Evolutionary conservation across 441 rosid species (phyloP).

Genomic region (Melastoma candidum): DNA sequence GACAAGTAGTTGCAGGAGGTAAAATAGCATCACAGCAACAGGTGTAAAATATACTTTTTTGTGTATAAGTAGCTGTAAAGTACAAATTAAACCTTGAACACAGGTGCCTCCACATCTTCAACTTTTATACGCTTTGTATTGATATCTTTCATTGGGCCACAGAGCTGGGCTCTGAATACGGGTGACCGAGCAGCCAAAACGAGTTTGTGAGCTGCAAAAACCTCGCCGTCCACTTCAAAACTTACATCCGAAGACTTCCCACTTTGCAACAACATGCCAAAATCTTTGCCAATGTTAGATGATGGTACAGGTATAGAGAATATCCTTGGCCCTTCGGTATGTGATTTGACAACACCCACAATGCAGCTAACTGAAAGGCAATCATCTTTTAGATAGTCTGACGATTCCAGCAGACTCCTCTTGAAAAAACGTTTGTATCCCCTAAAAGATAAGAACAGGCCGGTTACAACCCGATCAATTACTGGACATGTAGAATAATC

Average conservation of each 20-base stretch:
- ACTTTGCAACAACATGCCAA: conserved; percentile 71
- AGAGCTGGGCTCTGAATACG: conserved; percentile 93
- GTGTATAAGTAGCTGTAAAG: not conserved
- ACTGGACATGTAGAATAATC: no score
- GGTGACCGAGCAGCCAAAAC: conserved; percentile 95
- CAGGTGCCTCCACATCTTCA: conserved; percentile 78
- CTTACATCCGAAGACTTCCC: conserved; percentile 69
- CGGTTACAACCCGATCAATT: no score
- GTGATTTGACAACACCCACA: conserved; percentile 93
- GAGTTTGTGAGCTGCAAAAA: conserved; percentile 75
- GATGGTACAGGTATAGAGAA: conserved; percentile 60
- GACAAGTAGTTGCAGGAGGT: no score
- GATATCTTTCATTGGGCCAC: conserved; percentile 88
- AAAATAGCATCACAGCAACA: not conserved
- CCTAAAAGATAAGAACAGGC: conserved; percentile 35
- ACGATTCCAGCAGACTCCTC: conserved; percentile 61
- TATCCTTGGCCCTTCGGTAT: conserved; percentile 80
- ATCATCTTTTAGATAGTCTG: conserved; percentile 83
- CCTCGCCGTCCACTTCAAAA: conserved; percentile 73
- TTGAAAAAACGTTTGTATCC: conserved; percentile 89
- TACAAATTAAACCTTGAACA: conserved; percentile 56
- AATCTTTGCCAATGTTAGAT: conserved; percentile 65
- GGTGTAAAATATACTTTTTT: not conserved
- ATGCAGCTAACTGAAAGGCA: conserved; percentile 64
- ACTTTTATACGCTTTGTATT: conserved; percentile 55